Conservation (phyloP, 1,284 basidiomycete genomes). For the Trichosporon sp. region DNA sequence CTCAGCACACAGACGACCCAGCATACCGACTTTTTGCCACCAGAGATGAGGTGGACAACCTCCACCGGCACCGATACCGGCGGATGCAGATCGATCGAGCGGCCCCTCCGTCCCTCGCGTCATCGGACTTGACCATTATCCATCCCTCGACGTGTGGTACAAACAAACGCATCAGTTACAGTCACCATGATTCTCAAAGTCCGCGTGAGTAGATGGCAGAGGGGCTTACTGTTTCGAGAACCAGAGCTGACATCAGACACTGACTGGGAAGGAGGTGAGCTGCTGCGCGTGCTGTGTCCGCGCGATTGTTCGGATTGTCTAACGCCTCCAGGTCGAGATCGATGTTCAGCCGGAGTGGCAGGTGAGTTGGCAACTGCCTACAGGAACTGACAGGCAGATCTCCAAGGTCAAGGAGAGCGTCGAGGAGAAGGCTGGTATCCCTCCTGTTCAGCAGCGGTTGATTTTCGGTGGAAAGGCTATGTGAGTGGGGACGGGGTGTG, state of each 20-base stretch:
- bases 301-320: not conserved
- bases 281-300: conserved; percentile 2
- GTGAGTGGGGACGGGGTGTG: conserved; percentile 54
- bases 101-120: not conserved
- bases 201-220: conserved; percentile 31
- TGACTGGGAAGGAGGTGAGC: conserved; percentile 42
- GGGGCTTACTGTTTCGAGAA: not conserved
- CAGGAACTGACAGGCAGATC: conserved; percentile 56
- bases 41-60: not conserved
- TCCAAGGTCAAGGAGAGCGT: conserved; percentile 96
- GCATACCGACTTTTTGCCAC: not conserved
- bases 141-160: not conserved
- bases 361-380: conserved; percentile 51
- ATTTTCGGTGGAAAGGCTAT: conserved; percentile 94
- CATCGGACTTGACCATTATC: not conserved
- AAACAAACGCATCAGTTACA: not conserved
- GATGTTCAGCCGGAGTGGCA: conserved; percentile 90
- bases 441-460: conserved; percentile 90
- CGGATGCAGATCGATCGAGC: conserved; percentile 1
- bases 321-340: conserved; percentile 58
- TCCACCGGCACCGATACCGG: not conserved
- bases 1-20: too few relatives aligned
- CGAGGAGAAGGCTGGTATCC: conserved; percentile 98
- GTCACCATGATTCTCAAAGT: conserved; percentile 46
- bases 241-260: conserved; percentile 28